Percentiles rank a stretch among this genome's conserved stretches.
Evolutionary conservation across 108 stramenopile genomes (phyloP).

Genomic region (Pseudonitzschia multistriata): DNA sequence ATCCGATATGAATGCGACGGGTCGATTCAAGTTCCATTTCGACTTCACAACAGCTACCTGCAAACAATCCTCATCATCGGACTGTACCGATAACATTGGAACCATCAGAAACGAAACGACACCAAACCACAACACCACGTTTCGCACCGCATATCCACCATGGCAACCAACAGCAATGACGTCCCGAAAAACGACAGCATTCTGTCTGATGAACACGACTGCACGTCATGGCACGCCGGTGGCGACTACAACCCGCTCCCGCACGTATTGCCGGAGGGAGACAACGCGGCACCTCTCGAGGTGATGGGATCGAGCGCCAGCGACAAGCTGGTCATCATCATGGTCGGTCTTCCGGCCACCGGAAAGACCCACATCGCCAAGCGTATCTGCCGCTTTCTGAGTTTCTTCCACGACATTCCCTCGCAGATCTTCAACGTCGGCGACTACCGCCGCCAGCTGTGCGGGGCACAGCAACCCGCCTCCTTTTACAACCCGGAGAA

Average conservation of each 20-base stretch:
- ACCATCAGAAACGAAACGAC: not conserved
- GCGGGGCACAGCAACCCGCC: conserved; percentile 74
- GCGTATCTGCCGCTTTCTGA: conserved; percentile 89
- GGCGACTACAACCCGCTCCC: conserved; percentile 74
- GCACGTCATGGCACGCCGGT: conserved; percentile 6
- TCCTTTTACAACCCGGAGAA: conserved; percentile 93
- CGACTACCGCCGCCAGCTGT: conserved; percentile 86
- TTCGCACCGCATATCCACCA: not conserved
- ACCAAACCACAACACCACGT: not conserved
- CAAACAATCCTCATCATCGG: too few species aligned
- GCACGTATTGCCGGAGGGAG: conserved; percentile 80
- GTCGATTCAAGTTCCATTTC: too few species aligned
- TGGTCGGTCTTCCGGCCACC: conserved; percentile 95
- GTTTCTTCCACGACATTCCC: conserved; percentile 90
- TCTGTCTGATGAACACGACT: not conserved
- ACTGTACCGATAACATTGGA: too few species aligned
- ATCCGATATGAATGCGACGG: too few species aligned
- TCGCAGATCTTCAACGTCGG: conserved; percentile 93
- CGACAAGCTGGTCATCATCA: conserved; percentile 93
- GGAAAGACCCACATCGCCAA: conserved; percentile 98
- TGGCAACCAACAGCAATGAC: not conserved
- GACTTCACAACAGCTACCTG: too few species aligned
- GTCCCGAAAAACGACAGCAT: conserved; percentile 3
- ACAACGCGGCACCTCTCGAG: conserved; percentile 87
- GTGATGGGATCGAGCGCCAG: conserved; percentile 78